Base-by-base conservation (phyloP, 768 basidiomycete genomes). In the Kwoniella dendrophila region DNA sequence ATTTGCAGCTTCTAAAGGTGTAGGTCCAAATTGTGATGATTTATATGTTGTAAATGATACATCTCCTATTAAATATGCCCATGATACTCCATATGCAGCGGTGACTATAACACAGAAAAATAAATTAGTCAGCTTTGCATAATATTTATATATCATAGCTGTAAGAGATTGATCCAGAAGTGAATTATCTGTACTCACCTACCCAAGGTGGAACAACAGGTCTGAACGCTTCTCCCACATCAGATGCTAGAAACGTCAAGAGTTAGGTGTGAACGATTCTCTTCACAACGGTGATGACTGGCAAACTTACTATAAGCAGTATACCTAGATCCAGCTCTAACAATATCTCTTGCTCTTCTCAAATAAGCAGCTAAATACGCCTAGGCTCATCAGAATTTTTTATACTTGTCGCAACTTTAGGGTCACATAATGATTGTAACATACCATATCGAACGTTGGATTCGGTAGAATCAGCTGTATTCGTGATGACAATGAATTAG, bases 31-130 rank as follows among this genome's bases (percentile, higher is more conserved):
- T 45, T 77, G 66, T 27, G 67, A 71, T 1, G 77, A 72, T 60
- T 80, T 80, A 69, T 79, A 80, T 1, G 78, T 80, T 44, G 78
- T 77, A 65, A 72, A 80, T n/a, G 71, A 66, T 27, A 80, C 79
- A 58, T 80, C 79, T 48, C 78, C 79, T 36, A 78, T 66, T 16
- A 80, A 66, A 45, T 77, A 80, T 3, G 78, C 67, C 79, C 79
- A 80, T 2, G 79, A 80, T 51, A 80, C 66, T 36, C 75, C 79
- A 62, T 80, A 80, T 24, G 77, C 75, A 40, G 69, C 71, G 36
- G 59, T 70, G n/a, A 76, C 74, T 67, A 40, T 14, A 27, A n/a
- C 6, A 44, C 10, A 12, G 18, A 26, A 7, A 11, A 4, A 4
- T 12, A 41, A 14, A 12, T 26, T 29, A 44, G 10, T 26, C n/a